Base-by-base conservation (phyloP, 2,329 filamentous ascomycete genomes). In the Alternaria conjuncta region DNA sequence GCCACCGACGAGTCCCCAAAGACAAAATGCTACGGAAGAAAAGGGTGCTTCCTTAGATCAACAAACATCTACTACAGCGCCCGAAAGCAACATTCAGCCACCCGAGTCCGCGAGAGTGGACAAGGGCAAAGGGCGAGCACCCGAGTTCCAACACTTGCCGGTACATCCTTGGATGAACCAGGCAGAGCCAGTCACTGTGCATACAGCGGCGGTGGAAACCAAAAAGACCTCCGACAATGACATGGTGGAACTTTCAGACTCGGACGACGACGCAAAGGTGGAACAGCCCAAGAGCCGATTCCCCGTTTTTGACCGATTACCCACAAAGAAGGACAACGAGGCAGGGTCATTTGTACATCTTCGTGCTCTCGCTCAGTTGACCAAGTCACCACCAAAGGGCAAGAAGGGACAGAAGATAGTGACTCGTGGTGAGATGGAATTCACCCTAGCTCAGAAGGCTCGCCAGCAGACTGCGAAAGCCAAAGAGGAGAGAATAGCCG, bases 391-490 rank as follows among this genome's bases (percentile, higher is more conserved):
- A 47, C 90, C 85, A 73, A 84, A 75, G 72, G 65, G 41, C 9
- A 70, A 75, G 53, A 80, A 78, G 71, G 76, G 75, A 55, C 86
- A 83, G 62, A 82, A 81, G 49, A 85, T 84, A 9, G 91, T 97
- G 84, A 93, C 88, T 8, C 83, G 86, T 0, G 86, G 85, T 26
- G 89, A 96, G 69, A 85, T 97, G 57, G 89, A 94, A 49, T 82
- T 85, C 10, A 86, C 84, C 32, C 82, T 98, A 8, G 85, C 91
- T 41, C 87, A 88, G 68, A 89, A 90, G 64, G 94, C 93, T 6
- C 89, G 92, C 47, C 86, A 91, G 64, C 96, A 99, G 79, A 94
- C 94, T 47, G 89, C 89, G 64, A 81, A 87, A 45, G 93, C 96
- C 77, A 89, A 93, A 57, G 88, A 92, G 63, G 90, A 92, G 69